Base-by-base conservation (phyloP, 1,284 basidiomycete species). In the Trichosporon sp. region DNA sequence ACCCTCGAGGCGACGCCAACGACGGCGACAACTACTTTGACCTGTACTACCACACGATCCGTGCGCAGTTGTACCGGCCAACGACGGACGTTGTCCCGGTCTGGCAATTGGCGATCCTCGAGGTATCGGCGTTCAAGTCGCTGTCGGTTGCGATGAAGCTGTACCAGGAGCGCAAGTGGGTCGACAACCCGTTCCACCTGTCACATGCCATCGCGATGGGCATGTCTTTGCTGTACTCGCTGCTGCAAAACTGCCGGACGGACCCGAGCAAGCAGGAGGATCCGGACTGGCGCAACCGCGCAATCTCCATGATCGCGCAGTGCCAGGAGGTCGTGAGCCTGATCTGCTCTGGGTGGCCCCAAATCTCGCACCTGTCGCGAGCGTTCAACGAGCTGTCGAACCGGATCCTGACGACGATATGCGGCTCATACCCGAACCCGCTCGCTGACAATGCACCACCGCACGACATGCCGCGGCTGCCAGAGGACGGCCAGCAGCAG, bases 151-250 rank as follows among this genome's bases (percentile, higher is more conserved):
- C 51, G 6, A 46, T 66, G 1, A 64, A 43, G 19, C 32, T 71
- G 51, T 56, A 66, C 16, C 38, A 68, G 51, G 63, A 63, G 64
- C 54, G 37, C 21, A 66, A 68, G 19, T 40, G 59, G 65, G 40
- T 66, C 16, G 70, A 71, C 26, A 71, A 68, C 65, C 68, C 68
- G 31, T 68, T 63, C 37, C 70, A 71, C 51, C 43, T 71, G 12
- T 54, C 68, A 35, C 56, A 63, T 16, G 65, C 65, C 11, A 71
- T 71, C 32, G 46, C 46, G 5, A 65, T 71, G 67, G 70, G 65
- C 1, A 59, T 71, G 64, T 64, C 67, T 16, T 48, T 71, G 51
- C 19, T 71, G 10, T 71, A 68, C 51, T 40, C 67, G 8, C 64
- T 71, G 11, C 51, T 71, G 10, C 70, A 63, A 31, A 63, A 63